A percentile compares a stretch with the other conserved stretches of the same genome.
phyloP scores from a whole-genome alignment of 108 stramenopile species.

The Pelagomonas calceolata region DNA sequence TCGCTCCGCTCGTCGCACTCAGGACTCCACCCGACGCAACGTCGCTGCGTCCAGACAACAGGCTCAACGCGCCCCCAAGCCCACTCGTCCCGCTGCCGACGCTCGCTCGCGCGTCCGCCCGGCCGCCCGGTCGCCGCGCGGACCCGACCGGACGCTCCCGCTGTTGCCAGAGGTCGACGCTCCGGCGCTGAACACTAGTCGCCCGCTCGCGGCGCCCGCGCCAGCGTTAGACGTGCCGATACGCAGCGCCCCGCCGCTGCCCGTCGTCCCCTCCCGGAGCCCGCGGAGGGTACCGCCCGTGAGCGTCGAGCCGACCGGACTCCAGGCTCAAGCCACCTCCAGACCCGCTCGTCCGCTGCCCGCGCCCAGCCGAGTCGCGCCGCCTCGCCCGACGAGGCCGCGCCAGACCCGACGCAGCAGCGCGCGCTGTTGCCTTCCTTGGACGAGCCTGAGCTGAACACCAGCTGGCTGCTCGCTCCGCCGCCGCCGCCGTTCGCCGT shows the following conservation, averaged over 20 bases:
- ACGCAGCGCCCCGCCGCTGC: too few relatives aligned
- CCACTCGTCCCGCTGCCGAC: not conserved
- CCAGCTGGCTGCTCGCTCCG: not conserved
- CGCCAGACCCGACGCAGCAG: not conserved
- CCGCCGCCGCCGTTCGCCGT: not conserved
- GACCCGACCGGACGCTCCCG: too few relatives aligned
- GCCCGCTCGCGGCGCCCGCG: too few relatives aligned
- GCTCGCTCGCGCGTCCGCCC: not conserved
- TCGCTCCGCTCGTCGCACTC: not conserved
- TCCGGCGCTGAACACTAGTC: too few relatives aligned
- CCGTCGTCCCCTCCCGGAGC: too few relatives aligned
- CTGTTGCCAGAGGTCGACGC: too few relatives aligned
- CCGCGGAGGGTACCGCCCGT: too few relatives aligned
- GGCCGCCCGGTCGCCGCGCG: conserved; percentile 1
- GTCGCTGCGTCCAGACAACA: not conserved
- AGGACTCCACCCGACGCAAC: not conserved
- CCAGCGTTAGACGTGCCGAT: too few relatives aligned
- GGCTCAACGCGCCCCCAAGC: too few relatives aligned
- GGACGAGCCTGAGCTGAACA: not conserved
- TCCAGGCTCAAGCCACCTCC: not conserved
- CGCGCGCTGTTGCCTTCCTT: not conserved
- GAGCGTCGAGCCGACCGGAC: too few relatives aligned
- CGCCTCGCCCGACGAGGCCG: not conserved
- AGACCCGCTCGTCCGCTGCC: not conserved
- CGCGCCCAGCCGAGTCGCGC: not conserved